Percentiles rank a stretch among this genome's conserved stretches.
Evolutionary conservation across 257 asterid genomes (phyloP).

Genomic region (Solanum clarkiae): DNA sequence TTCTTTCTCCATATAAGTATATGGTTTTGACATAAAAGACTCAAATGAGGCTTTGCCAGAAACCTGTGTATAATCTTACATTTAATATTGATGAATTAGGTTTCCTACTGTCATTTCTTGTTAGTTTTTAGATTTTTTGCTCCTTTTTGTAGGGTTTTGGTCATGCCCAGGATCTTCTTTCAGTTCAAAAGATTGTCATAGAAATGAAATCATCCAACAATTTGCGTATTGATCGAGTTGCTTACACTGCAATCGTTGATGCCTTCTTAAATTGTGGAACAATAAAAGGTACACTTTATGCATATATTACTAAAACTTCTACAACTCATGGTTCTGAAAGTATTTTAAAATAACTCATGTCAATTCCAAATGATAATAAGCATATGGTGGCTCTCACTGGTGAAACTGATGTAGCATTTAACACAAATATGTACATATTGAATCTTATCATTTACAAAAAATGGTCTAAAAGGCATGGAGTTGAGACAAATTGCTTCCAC

Average conservation of each 20-base stretch:
- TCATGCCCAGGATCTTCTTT: conserved; percentile 31
- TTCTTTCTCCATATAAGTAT: background rate
- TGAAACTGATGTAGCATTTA: background rate
- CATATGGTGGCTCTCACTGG: background rate
- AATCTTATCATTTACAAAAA: background rate
- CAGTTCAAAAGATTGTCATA: conserved; percentile 26
- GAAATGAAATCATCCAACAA: conserved; percentile 44
- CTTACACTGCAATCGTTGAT: conserved; percentile 45
- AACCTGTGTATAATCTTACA: background rate
- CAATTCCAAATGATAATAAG: background rate
- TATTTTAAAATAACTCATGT: background rate
- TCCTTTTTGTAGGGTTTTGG: conserved; percentile 43
- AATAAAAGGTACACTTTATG: conserved; percentile 30
- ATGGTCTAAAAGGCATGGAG: background rate
- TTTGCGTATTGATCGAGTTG: conserved; percentile 50
- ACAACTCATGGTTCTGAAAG: background rate
- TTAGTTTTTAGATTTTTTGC: background rate
- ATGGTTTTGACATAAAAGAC: background rate
- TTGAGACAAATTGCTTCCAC: background rate
- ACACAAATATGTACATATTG: background rate
- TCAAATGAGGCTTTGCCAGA: background rate
- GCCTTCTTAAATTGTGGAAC: conserved; percentile 53
- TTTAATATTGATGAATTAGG: background rate
- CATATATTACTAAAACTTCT: background rate
- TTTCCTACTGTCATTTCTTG: background rate